A percentile compares a stretch with the other conserved stretches of the same genome.
These are phyloP conservation scores for Kuraishia ogatae DNA, from an alignment of 805 yeast species.

Conservation along the genomic window DNA sequence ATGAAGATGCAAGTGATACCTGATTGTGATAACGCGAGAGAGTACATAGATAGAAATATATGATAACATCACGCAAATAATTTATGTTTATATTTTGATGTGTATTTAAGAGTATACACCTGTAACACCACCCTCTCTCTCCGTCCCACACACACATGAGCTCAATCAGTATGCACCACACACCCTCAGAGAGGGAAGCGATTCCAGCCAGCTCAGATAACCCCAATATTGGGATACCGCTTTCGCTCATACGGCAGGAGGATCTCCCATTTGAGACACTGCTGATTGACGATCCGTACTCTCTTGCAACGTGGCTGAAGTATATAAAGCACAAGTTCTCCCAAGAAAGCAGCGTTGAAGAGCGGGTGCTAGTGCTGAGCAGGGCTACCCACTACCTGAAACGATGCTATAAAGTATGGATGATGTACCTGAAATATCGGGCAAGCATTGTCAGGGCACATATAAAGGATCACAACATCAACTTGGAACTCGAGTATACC, in stretches of 20 bases:
- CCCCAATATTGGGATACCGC: background rate
- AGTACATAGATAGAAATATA: too few relatives aligned
- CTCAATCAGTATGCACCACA: background rate
- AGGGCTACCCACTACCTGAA: slow-evolving; percentile 40
- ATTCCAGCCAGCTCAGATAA: background rate
- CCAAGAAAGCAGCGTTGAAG: slow-evolving; percentile 13
- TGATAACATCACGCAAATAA: too few relatives aligned
- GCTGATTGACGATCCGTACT: slow-evolving; percentile 23
- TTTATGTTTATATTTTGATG: too few relatives aligned
- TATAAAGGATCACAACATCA: background rate
- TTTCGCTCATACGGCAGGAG: slow-evolving; percentile 5
- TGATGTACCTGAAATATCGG: slow-evolving; percentile 34
- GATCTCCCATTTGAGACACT: slow-evolving; percentile 29
- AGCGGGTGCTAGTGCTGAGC: slow-evolving; percentile 37
- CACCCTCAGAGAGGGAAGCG: background rate
- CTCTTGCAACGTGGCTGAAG: slow-evolving; percentile 33
- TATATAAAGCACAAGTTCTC: slow-evolving; percentile 29
- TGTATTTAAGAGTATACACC: too few relatives aligned
- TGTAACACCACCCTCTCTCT: too few relatives aligned
- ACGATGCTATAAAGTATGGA: slow-evolving; percentile 49
- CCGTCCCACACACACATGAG: background rate
- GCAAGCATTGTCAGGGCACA: slow-evolving; percentile 9
- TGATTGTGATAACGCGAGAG: too few relatives aligned
- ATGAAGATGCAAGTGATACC: too few relatives aligned
- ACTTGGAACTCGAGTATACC: slow-evolving; percentile 3